Conservation (phyloP, 805 yeast genomes). For the Cyberlindnera petersonii region DNA sequence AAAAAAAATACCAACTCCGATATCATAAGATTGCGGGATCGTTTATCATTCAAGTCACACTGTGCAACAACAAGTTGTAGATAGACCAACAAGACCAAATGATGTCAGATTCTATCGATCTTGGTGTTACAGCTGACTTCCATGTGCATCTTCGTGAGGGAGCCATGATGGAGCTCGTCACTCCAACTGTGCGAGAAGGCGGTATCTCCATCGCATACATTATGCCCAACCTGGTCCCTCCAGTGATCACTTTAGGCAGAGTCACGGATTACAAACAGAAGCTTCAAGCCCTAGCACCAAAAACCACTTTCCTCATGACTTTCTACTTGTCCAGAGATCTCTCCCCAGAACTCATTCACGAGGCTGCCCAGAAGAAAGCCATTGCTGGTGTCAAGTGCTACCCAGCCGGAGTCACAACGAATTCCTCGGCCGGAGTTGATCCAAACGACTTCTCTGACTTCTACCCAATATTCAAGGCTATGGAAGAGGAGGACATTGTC, state of each 20-base stretch:
- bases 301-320: constrained; percentile 88
- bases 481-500: constrained; percentile 74
- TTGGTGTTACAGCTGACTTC: constrained; percentile 82
- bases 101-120: constrained; percentile 27
- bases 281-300: constrained; percentile 64
- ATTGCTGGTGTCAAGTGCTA: constrained; percentile 92
- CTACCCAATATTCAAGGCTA: constrained; percentile 84
- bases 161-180: constrained; percentile 82
- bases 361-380: constrained; percentile 66
- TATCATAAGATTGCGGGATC: too few relatives aligned
- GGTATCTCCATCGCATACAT: constrained; percentile 89
- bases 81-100: background rate
- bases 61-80: background rate
- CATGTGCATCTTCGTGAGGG: constrained; percentile 97
- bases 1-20: constrained; percentile 6
- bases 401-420: constrained; percentile 99
- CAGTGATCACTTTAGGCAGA: constrained; percentile 70
- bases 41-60: too few relatives aligned
- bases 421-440: constrained; percentile 87
- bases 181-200: constrained; percentile 88
- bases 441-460: constrained; percentile 86
- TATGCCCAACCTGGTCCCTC: constrained; percentile 96
- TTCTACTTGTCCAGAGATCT: constrained; percentile 74
- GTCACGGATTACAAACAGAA: constrained; percentile 66
- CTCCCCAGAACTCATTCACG: constrained; percentile 79